Evolutionary conservation across 2,329 filamentous ascomycete species (phyloP), one percentile per base, ranked within the genome.

Genomic region (Furcasterigmium furcatum): DNA sequence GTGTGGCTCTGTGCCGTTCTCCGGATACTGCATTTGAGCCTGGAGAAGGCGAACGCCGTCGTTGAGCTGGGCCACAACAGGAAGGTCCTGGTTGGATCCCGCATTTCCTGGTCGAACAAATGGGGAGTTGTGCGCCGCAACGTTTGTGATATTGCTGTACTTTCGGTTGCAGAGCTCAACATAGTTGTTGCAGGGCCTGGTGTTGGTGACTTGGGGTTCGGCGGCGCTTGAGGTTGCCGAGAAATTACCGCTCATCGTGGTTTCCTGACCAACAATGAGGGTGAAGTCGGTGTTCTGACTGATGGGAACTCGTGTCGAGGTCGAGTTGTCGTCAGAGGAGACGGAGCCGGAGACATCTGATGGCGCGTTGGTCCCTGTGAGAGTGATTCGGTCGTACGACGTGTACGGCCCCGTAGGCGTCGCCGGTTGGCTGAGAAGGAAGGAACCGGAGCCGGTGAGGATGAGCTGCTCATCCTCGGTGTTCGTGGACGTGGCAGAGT

Each of bases 141-240:
- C 79, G 56, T 87, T 76, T 46, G 88, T 91, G 64, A 94, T 85
- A 63, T 94, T 91, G 73, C 85, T 82, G 66, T 91, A 95, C 55
- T 81, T 84, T 48, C 88, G 80, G 6, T 67, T 68, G 70, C 89
- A 95, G 57, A 94, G 83, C 64, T 92, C 87, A 20, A 85, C 67
- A 55, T 88, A 82, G 62, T 83, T 82, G 66, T 95, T 95, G 73
- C 89, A 95, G 5, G 87, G 83, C 48, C 82, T 82, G 0, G 87
- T 91, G 63, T 91, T 92, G 38, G 77, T 80, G 1, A 84, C 74
- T 42, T 61, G 65, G 13, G 62, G 61, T 21, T 66, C 53, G 21
- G 66, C 67, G 10, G 69, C 62, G 12, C 74, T 72, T 30, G 64
- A 62, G 30, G 71, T 75, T n/a, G 58, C 61, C 10, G 67, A 68